phyloP scores from a whole-genome alignment of 257 asterid species.

The Fraxinus pennsylvanica region DNA sequence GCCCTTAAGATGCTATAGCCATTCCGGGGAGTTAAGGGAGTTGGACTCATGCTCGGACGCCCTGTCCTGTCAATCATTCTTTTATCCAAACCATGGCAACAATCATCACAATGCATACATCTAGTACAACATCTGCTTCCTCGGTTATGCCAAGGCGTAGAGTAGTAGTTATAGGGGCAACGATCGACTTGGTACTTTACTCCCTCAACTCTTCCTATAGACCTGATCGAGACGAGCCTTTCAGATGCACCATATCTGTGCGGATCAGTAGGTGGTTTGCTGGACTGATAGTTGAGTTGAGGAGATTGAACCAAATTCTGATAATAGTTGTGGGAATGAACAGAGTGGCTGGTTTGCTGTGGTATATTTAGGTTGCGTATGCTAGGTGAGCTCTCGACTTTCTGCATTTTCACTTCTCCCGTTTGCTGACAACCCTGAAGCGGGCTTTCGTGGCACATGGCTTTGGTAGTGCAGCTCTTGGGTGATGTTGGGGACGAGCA shows the following conservation, averaged over 20 bases:
- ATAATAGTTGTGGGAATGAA: constrained; percentile 35
- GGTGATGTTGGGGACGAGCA: constrained; percentile 69
- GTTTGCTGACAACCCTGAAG: constrained; percentile 21
- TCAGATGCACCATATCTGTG: constrained; percentile 39
- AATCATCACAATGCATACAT: constrained; percentile 40
- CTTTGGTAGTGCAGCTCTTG: constrained; percentile 45
- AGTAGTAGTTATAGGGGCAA: constrained; percentile 26
- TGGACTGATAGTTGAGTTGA: constrained; percentile 29
- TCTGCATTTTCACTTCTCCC: constrained; percentile 26
- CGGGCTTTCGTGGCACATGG: constrained; percentile 23
- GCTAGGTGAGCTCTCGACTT: constrained; percentile 74
- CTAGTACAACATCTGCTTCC: constrained; percentile 40
- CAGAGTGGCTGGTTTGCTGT: constrained; percentile 34
- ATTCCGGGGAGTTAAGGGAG: constrained; percentile 37
- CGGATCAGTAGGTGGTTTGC: constrained; percentile 44
- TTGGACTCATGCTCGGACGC: constrained; percentile 31
- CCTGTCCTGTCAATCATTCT: constrained; percentile 32
- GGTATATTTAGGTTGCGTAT: constrained; percentile 42
- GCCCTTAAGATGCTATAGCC: constrained; percentile 24
- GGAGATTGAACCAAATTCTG: constrained; percentile 26
- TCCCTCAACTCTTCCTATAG: constrained; percentile 51
- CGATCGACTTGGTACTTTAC: constrained; percentile 46
- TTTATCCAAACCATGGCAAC: constrained; percentile 32
- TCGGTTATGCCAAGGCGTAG: constrained; percentile 37
- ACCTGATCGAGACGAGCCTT: constrained; percentile 40